Evolutionary conservation across 2,329 filamentous ascomycete species (phyloP).

Genomic region (Dothistroma septosporum): DNA sequence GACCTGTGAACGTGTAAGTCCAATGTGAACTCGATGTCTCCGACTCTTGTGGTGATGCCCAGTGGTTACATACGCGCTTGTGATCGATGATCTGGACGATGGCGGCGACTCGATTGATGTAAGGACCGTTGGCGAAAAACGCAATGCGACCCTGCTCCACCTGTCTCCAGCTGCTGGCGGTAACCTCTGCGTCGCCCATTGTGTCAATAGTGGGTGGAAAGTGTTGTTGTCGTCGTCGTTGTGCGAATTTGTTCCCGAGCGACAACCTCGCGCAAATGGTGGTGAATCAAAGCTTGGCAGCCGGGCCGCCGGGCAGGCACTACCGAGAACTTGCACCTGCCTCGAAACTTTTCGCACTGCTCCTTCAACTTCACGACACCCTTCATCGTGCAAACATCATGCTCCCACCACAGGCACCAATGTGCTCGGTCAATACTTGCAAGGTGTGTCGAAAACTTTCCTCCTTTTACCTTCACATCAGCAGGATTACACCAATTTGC

Average conservation of each 20-base stretch:
- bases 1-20: conserved; percentile 57
- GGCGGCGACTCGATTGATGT: conserved; percentile 78
- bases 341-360: not conserved
- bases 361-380: not conserved
- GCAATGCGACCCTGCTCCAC: conserved; percentile 98
- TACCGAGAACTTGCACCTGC: not conserved
- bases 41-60: conserved; percentile 9
- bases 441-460: conserved; percentile 7
- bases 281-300: no score
- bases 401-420: not conserved
- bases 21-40: conserved; percentile 12
- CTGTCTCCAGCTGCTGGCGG: conserved; percentile 70
- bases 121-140: conserved; percentile 79
- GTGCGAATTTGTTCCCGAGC: not conserved
- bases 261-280: no score
- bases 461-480: not conserved
- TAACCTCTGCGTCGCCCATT: conserved; percentile 35
- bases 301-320: not conserved
- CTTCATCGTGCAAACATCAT: conserved; percentile 7
- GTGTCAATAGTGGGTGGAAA: conserved; percentile 23
- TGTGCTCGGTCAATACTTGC: not conserved
- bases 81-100: conserved; percentile 99
- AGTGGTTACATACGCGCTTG: conserved; percentile 81
- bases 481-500: conserved; percentile 98
- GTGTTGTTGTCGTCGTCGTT: conserved; percentile 9